These are phyloP conservation scores for Chlamydomonas sp. DNA, from an alignment of 139 green algal genomes.

Conservation along the genomic window DNA sequence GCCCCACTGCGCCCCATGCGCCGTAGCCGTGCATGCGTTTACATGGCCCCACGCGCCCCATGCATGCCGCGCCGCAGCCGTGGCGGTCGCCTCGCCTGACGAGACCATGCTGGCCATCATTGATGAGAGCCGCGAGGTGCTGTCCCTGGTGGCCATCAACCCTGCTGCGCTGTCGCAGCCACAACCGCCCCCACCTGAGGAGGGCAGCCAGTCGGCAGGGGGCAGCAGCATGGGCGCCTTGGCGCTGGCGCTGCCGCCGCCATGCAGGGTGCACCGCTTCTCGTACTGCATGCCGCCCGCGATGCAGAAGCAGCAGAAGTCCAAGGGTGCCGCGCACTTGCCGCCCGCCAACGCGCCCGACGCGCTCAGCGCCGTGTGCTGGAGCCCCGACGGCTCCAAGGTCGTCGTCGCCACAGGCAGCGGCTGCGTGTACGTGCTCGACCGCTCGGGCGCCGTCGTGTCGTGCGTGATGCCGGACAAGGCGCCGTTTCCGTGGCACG, in stretches of 20 bases:
- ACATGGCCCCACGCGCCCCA: too few relatives aligned
- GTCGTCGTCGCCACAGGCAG: not conserved
- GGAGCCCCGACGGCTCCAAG: conserved; percentile 6
- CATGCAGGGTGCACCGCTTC: not conserved
- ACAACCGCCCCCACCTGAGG: too few relatives aligned
- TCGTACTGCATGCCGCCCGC: not conserved
- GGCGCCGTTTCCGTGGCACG: conserved; percentile 1
- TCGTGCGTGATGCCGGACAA: not conserved
- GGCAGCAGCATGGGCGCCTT: not conserved
- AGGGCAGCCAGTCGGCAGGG: not conserved
- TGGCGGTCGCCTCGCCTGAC: not conserved
- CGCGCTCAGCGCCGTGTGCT: conserved; percentile 2
- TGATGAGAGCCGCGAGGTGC: not conserved
- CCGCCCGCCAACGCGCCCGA: too few relatives aligned
- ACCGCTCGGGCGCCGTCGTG: not conserved
- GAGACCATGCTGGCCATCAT: conserved; percentile 1
- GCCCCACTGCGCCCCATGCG: too few relatives aligned
- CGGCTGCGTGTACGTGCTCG: not conserved
- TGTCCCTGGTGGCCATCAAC: not conserved
- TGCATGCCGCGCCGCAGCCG: too few relatives aligned
- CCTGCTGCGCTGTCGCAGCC: too few relatives aligned
- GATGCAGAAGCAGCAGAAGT: not conserved
- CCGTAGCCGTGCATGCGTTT: too few relatives aligned
- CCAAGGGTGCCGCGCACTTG: too few relatives aligned
- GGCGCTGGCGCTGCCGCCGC: not conserved